Evolutionary conservation across 1,139 yeast genomes (phyloP), one percentile per base, ranked within the genome.

Genomic region (Saccharomycopsis hybrid): DNA sequence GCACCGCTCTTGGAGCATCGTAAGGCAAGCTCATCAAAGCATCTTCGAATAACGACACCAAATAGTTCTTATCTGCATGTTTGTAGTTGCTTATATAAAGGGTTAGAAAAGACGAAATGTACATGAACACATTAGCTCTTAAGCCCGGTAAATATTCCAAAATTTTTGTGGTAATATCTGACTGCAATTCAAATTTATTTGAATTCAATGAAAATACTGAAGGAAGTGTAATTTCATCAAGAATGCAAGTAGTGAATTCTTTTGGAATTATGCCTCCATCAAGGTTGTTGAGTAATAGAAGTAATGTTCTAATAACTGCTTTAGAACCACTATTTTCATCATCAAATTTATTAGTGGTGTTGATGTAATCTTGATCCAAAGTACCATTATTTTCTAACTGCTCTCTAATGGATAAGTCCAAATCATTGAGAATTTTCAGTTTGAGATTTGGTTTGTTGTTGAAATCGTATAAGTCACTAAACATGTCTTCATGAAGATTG

Each of bases 251-350:
- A 4, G 68, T 62, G 37, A 67, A 57, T 30, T 67, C 69, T 18
- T 55, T 59, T 0, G 73, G 65, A 9, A 74, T 62, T 7, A 73
- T 60, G 2, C 73, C 73, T 25, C 70, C 74, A 24, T 71, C 69
- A 9, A 71, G 54, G 51, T 66, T 62, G 29, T 59, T 55, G 51
- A 74, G 55, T 3, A 74, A 48, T 2, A 67, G 51, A 8, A 69
- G 33, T 31, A 65, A 52, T 1, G 64, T 61, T 41, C 62, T 54
- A 2, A 61, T 55, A 28, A 64, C 62, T 0, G 63, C 61, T 28
- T 53, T 51, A n/a, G 55, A 49, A 1, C 46, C 51, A 8, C 43
- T 36, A 41, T 53, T 36, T 11, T 46, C 44, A 31, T 36, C 44
- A 27, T 39, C 40, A 31, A 49, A 48, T 41, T 49, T 44, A 9